Evolutionary conservation across 2,329 filamentous ascomycete genomes (phyloP).

Genomic region (Epichloe elymi): DNA sequence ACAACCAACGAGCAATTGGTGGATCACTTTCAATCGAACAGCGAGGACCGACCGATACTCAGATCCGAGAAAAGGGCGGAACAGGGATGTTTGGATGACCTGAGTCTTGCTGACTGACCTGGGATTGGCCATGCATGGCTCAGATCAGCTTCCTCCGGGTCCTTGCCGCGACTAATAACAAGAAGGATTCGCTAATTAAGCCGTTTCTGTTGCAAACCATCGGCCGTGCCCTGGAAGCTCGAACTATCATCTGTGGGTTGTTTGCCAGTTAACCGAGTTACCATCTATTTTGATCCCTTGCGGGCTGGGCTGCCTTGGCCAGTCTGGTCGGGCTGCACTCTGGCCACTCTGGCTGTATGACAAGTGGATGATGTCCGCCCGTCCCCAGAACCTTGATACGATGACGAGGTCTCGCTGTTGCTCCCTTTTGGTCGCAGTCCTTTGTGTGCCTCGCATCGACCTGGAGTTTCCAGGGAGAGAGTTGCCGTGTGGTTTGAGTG

Average conservation of each 20-base stretch:
- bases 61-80: slow-evolving; percentile 2
- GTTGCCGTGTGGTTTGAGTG: background rate
- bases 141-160: background rate
- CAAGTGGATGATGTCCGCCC: too few relatives aligned
- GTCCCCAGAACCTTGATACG: background rate
- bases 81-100: slow-evolving; percentile 1
- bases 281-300: too few relatives aligned
- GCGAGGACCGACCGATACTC: background rate
- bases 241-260: too few relatives aligned
- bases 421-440: background rate
- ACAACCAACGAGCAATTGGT: slow-evolving; percentile 4
- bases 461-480: background rate
- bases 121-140: background rate
- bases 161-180: background rate
- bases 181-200: background rate
- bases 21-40: background rate
- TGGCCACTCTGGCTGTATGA: background rate
- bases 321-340: too few relatives aligned
- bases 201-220: too few relatives aligned
- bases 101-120: background rate
- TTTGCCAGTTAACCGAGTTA: too few relatives aligned
- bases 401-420: background rate
- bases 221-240: background rate
- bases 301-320: too few relatives aligned
- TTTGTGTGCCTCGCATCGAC: background rate